These are phyloP conservation scores for Salvia rosmarinus DNA, from an alignment of 257 asterid species.

Conservation along the genomic window DNA sequence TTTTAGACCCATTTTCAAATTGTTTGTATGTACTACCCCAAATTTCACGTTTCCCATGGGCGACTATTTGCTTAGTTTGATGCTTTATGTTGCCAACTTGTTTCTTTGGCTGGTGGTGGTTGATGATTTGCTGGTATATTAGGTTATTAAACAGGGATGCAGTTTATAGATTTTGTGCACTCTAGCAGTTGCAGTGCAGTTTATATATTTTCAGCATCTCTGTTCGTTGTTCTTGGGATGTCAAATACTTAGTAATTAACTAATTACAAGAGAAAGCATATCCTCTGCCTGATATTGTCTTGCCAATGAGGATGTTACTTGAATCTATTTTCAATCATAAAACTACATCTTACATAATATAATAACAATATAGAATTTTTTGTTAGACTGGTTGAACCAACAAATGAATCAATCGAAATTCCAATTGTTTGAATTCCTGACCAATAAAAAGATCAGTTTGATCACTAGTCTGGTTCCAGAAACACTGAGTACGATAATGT, in stretches of 20 bases:
- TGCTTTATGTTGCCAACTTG: neutral
- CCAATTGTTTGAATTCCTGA: neutral
- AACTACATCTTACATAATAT: too few species aligned
- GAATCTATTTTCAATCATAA: too few species aligned
- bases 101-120: neutral
- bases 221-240: constrained; percentile 7
- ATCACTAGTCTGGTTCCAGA: neutral
- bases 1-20: neutral
- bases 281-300: constrained; percentile 14
- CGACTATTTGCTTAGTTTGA: neutral
- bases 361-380: neutral
- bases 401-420: neutral
- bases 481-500: neutral
- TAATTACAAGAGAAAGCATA: constrained; percentile 5
- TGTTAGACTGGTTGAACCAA: neutral
- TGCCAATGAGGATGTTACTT: neutral
- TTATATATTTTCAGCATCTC: neutral
- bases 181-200: constrained; percentile 7
- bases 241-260: neutral
- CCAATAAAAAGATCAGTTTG: neutral
- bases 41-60: neutral
- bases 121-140: neutral
- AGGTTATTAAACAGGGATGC: neutral
- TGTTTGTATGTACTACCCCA: neutral
- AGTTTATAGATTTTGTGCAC: neutral